Conservation (phyloP, 345 rosid species). For the Rhodamnia argentea region DNA sequence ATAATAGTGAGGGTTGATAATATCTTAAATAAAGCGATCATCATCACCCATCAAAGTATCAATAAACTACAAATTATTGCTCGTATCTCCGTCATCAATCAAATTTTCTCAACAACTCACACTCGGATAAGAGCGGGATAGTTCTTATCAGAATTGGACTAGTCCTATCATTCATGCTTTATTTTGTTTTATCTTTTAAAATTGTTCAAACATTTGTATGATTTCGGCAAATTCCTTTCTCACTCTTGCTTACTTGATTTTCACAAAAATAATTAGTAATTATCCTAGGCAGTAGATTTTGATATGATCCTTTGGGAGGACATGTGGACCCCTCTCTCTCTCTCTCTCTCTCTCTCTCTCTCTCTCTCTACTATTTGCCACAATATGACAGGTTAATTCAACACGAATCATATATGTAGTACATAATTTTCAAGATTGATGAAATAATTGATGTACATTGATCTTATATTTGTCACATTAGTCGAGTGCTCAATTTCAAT, state of each 20-base stretch:
- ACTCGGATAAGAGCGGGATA: neutral
- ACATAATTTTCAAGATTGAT: too few relatives aligned
- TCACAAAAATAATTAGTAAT: neutral
- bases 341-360: neutral
- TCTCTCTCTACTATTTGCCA: neutral
- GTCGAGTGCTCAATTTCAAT: neutral
- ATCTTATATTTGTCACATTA: neutral
- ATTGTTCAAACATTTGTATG: neutral
- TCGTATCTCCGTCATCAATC: too few relatives aligned
- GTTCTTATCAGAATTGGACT: neutral
- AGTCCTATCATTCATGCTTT: neutral
- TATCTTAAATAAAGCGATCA: too few relatives aligned
- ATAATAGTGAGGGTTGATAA: too few relatives aligned
- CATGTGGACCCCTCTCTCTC: neutral
- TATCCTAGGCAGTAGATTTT: neutral
- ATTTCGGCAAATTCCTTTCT: neutral
- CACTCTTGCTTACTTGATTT: neutral
- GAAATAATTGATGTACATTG: neutral
- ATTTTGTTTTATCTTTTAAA: neutral
- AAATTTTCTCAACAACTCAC: neutral
- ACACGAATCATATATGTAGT: neutral
- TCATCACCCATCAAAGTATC: too few relatives aligned
- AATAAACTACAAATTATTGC: too few relatives aligned
- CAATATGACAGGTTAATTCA: neutral
- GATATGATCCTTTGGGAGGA: neutral